Evolutionary conservation across 495 filamentous ascomycete species (phyloP).

Genomic region (Daldinia concentrica): DNA sequence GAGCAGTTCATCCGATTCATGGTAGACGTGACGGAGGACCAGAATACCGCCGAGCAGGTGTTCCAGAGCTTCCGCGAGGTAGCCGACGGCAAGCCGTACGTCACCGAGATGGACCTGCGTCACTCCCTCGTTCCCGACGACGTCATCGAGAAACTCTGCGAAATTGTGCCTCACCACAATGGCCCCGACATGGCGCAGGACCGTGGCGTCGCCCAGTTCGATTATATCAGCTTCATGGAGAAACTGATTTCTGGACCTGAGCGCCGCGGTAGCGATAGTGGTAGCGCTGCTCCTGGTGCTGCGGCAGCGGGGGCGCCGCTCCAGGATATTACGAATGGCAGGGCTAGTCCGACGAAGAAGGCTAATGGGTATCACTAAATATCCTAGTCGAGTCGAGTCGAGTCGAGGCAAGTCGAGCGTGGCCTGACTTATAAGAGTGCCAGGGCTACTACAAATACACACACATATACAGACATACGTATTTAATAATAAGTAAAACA

Average conservation of each 20-base stretch:
- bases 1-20: conserved; percentile 99
- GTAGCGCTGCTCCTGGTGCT: background rate
- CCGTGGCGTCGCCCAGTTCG: conserved; percentile 78
- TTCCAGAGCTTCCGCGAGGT: conserved; percentile 97
- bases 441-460: background rate
- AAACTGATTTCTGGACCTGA: conserved; percentile 62
- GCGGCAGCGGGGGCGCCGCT: conserved; percentile 22
- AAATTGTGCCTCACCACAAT: conserved; percentile 81
- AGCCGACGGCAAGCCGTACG: conserved; percentile 97
- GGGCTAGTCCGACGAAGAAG: conserved; percentile 48
- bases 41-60: conserved; percentile 97
- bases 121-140: conserved; percentile 95
- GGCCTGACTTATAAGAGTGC: background rate
- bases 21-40: conserved; percentile 98
- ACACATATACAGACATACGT: background rate
- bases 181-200: conserved; percentile 84
- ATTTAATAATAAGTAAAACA: conserved; percentile 11
- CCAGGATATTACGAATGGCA: conserved; percentile 46
- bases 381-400: background rate
- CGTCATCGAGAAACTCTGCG: conserved; percentile 88
- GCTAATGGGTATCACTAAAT: conserved; percentile 42
- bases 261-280: conserved; percentile 1
- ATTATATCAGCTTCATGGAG: conserved; percentile 95
- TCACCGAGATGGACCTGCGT: conserved; percentile 94
- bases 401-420: background rate